Base-by-base conservation (phyloP, 2,329 filamentous ascomycete species). In the Diaporthe aspalathi region DNA sequence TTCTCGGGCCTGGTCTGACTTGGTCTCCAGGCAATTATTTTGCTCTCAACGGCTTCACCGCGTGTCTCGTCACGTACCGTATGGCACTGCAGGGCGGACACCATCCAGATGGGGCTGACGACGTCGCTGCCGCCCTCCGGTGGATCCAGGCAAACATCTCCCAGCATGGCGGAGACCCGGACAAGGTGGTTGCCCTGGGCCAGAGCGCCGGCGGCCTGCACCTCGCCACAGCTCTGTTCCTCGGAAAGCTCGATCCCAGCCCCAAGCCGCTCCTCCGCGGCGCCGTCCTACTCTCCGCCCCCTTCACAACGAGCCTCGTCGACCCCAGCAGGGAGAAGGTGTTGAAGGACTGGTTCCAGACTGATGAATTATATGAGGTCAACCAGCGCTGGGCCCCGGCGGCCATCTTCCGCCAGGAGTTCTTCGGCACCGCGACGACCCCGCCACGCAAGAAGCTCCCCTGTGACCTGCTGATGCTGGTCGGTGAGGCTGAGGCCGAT, bases 61-160 rank as follows among this genome's bases (percentile, higher is more conserved):
- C 76, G 57, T 76, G 75, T 70, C 74, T 74, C 1, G 66, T 72
- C 45, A 79, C 72, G 12, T 77, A 78, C 54, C 72, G 73, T 54
- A 68, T 75, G 24, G 71, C 71, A 1, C 45, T 75, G 24, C 71
- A 73, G 43, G 74, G 72, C 1, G 74, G 74, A 11, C 71, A 72
- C 56, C 73, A 71, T 68, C 74, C 74, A 11, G 54, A 73, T 16
- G 74, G 74, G 4, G 74, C 70, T 56, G 66, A 74, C 52, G 74
- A 75, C 47, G 68, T 72, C 14, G 14, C 71, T 2, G 56, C 57
- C 14, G 65, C 74, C 3, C 65, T 75, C 38, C 40, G 62, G 17
- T 75, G 75, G 75, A 67, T 76, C 12, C 74, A 73, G 63, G 56
- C 70, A 22, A 74, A 76, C 65, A 74, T 75, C 66, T 43, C 67